These are phyloP conservation scores for Trichosporon ovoides DNA, from an alignment of 1,284 basidiomycete species.

Conservation along the genomic window DNA sequence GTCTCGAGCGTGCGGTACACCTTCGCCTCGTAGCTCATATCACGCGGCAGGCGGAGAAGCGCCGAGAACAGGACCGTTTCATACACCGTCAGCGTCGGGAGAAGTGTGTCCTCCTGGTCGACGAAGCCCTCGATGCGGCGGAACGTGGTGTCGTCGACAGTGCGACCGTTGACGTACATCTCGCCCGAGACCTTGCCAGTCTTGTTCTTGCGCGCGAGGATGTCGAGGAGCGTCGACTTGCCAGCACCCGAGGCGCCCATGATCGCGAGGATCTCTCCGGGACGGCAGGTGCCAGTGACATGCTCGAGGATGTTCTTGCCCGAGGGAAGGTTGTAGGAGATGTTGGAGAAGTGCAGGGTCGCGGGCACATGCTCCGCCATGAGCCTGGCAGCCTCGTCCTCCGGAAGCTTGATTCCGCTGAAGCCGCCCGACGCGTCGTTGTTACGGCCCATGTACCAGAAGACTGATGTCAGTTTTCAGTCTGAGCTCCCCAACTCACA, in stretches of 20 bases:
- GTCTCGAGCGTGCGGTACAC: conserved; percentile 91
- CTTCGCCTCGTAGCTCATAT: conserved; percentile 92
- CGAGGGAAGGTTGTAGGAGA: conserved; percentile 69
- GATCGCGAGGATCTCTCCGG: conserved; percentile 86
- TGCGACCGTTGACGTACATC: conserved; percentile 79
- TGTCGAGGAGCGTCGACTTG: conserved; percentile 93
- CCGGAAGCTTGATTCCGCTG: conserved; percentile 71
- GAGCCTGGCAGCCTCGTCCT: conserved; percentile 72
- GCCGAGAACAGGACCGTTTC: conserved; percentile 95
- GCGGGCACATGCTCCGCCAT: conserved; percentile 93
- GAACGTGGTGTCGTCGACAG: conserved; percentile 69
- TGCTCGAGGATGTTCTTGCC: conserved; percentile 66
- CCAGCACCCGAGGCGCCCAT: conserved; percentile 96
- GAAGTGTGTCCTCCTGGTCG: conserved; percentile 95
- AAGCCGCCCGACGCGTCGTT: conserved; percentile 59
- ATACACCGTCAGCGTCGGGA: conserved; percentile 94
- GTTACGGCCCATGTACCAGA: conserved; percentile 82
- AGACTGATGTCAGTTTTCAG: conserved; percentile 50
- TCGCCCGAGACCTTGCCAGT: conserved; percentile 68
- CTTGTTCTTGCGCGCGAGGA: conserved; percentile 85
- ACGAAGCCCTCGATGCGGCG: conserved; percentile 78
- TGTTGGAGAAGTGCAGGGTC: conserved; percentile 76
- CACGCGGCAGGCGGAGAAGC: conserved; percentile 76
- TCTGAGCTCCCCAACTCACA: conserved; percentile 30
- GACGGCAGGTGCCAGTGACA: conserved; percentile 74